Conservation (phyloP, 139 green algal genomes). For the Tetradesmus obliquus region DNA sequence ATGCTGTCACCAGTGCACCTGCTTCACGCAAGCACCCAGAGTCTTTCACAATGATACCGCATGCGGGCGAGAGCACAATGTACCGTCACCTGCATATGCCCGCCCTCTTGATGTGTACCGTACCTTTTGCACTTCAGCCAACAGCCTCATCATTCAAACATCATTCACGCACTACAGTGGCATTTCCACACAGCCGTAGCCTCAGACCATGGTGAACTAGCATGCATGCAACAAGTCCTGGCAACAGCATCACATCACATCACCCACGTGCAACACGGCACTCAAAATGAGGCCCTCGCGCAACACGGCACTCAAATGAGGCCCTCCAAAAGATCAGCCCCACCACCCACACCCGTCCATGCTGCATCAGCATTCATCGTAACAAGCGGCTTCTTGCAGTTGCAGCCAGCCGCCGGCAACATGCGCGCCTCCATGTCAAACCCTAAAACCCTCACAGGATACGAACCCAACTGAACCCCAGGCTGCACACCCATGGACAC, state of each 20-base stretch:
- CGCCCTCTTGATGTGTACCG: no score
- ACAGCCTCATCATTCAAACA: no score
- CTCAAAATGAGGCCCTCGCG: not conserved
- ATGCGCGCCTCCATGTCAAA: constrained; percentile 33
- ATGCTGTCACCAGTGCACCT: no score
- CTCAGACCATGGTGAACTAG: no score
- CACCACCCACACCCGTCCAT: not conserved
- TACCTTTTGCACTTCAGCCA: no score
- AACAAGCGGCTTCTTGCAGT: not conserved
- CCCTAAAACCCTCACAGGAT: not conserved
- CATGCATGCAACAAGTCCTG: no score
- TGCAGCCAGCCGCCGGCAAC: constrained; percentile 20
- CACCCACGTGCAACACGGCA: not conserved
- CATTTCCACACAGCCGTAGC: no score
- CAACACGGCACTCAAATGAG: not conserved
- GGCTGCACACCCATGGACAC: constrained; percentile 20
- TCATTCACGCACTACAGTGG: no score
- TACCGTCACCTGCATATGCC: no score
- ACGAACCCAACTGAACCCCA: constrained; percentile 11
- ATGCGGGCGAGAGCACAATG: no score
- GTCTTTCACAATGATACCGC: no score
- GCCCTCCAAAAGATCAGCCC: not conserved
- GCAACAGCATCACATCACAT: not conserved
- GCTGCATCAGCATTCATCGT: not conserved
- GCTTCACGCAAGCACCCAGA: no score